Conservation (phyloP, 345 rosid species). For the Kernera saxatilis region DNA sequence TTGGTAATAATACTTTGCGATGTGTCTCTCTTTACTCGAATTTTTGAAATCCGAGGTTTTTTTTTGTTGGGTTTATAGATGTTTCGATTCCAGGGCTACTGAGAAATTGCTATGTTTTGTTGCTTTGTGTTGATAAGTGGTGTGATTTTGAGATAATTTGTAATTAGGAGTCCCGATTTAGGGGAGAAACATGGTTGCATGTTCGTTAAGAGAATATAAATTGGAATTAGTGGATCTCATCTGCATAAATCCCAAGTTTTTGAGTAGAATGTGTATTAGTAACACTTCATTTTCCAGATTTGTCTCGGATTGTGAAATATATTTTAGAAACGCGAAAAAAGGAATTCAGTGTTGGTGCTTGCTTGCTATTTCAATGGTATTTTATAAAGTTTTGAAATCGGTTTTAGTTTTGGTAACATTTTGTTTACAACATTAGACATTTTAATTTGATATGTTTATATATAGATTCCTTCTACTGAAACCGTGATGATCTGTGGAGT, state of each 20-base stretch:
- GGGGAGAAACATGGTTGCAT: slow-evolving; percentile 26
- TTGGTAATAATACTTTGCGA: not conserved
- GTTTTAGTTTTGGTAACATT: not conserved
- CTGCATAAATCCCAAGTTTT: not conserved
- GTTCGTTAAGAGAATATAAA: not conserved
- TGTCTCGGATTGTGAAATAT: not conserved
- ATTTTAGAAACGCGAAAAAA: not conserved
- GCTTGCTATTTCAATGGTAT: not conserved
- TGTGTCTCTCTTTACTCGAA: not conserved
- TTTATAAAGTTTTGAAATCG: not conserved
- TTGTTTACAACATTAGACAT: not conserved
- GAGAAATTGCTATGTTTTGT: not conserved
- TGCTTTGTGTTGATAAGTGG: not conserved
- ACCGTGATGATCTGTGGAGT: not conserved
- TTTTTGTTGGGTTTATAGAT: not conserved
- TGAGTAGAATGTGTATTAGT: not conserved
- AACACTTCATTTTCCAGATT: not conserved
- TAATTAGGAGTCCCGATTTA: slow-evolving; percentile 11
- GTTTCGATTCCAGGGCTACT: slow-evolving; percentile 5
- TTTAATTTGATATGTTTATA: not conserved
- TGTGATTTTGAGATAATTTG: slow-evolving; percentile 5
- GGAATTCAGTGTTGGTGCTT: not conserved
- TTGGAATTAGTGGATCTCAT: not conserved
- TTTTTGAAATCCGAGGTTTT: not conserved
- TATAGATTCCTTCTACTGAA: not conserved